A percentile compares a stretch with the other conserved stretches of the same genome.
Evolutionary conservation across 768 basidiomycete genomes (phyloP).

Genomic region (Chiua virens): DNA sequence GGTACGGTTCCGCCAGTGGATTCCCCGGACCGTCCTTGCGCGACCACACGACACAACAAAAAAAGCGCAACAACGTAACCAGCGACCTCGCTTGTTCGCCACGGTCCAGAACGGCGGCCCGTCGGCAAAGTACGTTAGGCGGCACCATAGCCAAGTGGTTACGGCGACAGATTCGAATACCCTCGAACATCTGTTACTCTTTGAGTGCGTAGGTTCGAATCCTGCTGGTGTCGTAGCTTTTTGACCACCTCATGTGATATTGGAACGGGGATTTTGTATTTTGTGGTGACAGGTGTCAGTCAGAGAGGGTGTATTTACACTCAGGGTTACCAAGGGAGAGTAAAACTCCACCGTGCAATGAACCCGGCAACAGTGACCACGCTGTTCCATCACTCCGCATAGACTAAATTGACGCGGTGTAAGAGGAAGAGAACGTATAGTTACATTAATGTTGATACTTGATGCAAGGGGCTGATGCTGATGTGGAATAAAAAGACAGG

Average conservation of each 20-base stretch:
- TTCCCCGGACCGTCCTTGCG: too few species aligned
- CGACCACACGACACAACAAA: too few species aligned
- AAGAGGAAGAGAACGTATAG: too few species aligned
- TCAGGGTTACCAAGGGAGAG: not conserved
- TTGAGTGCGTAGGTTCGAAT: constrained; percentile 69
- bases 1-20: too few species aligned
- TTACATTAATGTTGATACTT: too few species aligned
- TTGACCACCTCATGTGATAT: constrained; percentile 1
- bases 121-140: too few species aligned
- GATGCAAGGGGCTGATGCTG: too few species aligned
- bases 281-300: not conserved
- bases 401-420: too few species aligned
- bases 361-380: too few species aligned
- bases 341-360: not conserved
- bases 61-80: too few species aligned
- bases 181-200: constrained; percentile 54
- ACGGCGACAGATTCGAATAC: constrained; percentile 72
- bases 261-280: not conserved
- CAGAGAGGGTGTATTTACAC: not conserved
- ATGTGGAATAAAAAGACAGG: not conserved
- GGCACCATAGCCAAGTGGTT: constrained; percentile 75
- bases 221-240: constrained; percentile 57
- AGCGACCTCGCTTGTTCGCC: not conserved
- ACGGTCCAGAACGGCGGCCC: not conserved
- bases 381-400: too few species aligned